These are phyloP conservation scores for Achlya hypogyna DNA, from an alignment of 352 stramenopile species.

Conservation along the genomic window DNA sequence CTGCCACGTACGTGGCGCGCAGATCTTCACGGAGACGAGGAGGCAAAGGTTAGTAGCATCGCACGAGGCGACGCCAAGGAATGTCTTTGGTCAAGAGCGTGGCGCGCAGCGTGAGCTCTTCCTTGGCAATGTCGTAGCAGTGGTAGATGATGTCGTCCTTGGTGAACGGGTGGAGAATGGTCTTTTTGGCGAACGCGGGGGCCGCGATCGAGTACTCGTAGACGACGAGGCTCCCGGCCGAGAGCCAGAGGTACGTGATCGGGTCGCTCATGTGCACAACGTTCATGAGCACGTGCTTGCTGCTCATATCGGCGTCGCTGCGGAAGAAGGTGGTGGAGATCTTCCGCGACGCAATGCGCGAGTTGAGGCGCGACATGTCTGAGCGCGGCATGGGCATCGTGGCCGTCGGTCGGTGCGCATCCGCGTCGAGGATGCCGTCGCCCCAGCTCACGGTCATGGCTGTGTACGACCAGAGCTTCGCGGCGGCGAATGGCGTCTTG, in stretches of 20 bases:
- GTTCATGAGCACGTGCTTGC: slow-evolving; percentile 30
- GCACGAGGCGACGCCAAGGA: not conserved
- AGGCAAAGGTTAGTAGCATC: not conserved
- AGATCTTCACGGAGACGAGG: too few relatives aligned
- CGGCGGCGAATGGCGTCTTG: slow-evolving; percentile 20
- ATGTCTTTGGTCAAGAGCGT: not conserved
- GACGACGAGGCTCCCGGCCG: not conserved
- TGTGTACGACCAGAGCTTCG: slow-evolving; percentile 11
- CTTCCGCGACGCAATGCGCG: not conserved
- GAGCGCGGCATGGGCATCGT: not conserved
- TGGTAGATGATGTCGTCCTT: slow-evolving; percentile 4
- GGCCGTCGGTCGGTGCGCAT: not conserved
- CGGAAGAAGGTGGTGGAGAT: not conserved
- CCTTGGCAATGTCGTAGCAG: not conserved
- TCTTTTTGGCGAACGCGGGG: not conserved
- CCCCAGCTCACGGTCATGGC: slow-evolving; percentile 21
- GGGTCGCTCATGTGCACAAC: slow-evolving; percentile 35
- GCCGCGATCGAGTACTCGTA: not conserved
- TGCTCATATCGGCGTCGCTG: not conserved
- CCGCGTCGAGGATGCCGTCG: slow-evolving; percentile 1
- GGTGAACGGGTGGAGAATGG: not conserved
- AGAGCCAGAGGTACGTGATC: slow-evolving; percentile 25
- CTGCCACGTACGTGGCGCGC: too few relatives aligned
- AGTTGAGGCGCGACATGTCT: not conserved
- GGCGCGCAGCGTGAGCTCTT: not conserved